These are phyloP conservation scores for Euphorbia corollata DNA, from an alignment of 441 rosid genomes.

Conservation along the genomic window DNA sequence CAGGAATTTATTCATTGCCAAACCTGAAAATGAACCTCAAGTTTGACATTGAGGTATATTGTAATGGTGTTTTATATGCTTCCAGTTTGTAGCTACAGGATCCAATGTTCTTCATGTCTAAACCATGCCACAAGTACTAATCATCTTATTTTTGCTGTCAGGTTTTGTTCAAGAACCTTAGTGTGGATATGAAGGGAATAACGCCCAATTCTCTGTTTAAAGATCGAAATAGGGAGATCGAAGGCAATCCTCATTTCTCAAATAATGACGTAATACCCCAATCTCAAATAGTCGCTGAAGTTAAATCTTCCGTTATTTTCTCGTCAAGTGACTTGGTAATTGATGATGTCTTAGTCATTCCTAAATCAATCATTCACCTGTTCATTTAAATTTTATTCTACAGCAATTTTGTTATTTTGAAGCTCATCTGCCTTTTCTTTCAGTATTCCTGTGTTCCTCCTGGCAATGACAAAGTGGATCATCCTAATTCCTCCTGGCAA, in stretches of 20 bases:
- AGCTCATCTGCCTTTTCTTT: constrained; percentile 11
- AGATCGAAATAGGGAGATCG: constrained; percentile 80
- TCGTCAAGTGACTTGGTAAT: constrained; percentile 50
- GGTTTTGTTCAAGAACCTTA: constrained; percentile 90
- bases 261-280: constrained; percentile 82
- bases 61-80: constrained; percentile 20
- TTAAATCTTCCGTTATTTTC: constrained; percentile 57
- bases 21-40: constrained; percentile 98
- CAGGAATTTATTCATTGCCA: constrained; percentile 94
- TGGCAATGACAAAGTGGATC: no score
- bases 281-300: constrained; percentile 64
- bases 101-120: background rate
- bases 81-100: background rate
- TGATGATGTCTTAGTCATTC: constrained; percentile 27
- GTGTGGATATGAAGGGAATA: constrained; percentile 89
- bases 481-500: no score
- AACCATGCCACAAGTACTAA: background rate
- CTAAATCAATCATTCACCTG: constrained; percentile 36
- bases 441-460: constrained; percentile 38
- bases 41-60: constrained; percentile 92
- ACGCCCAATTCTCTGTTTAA: constrained; percentile 85
- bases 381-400: constrained; percentile 8
- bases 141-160: constrained; percentile 19
- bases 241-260: constrained; percentile 97
- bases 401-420: background rate